phyloP scores from a whole-genome alignment of 2,329 filamentous ascomycete species.

The Nigrograna mackinnonii region DNA sequence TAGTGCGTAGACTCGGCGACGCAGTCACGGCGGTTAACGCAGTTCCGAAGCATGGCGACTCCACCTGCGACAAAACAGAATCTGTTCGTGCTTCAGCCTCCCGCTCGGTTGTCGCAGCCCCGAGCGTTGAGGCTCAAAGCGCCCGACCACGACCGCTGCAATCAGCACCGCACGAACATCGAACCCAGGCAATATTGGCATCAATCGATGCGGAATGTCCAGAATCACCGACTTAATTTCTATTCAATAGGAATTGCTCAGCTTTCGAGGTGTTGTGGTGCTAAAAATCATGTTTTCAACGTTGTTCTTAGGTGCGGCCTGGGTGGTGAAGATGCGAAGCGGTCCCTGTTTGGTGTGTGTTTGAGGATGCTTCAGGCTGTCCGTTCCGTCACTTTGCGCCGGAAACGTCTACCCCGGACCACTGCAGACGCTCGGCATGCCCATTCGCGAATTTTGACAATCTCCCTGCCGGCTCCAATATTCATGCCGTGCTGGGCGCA shows the following conservation, averaged over 20 bases:
- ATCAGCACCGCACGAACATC: neutral
- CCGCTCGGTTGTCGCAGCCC: conserved; percentile 18
- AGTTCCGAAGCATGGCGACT: conserved; percentile 34
- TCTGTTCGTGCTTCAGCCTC: conserved; percentile 41
- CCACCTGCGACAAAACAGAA: conserved; percentile 39
- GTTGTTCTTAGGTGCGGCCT: conserved; percentile 15
- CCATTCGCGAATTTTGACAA: conserved; percentile 28
- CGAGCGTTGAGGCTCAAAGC: conserved; percentile 10
- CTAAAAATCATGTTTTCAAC: conserved; percentile 2
- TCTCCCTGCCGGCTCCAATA: no score
- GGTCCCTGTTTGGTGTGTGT: conserved; percentile 37
- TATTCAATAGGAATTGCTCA: no score
- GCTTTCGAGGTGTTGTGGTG: no score
- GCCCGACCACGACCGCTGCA: neutral
- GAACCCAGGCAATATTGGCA: neutral
- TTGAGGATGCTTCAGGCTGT: conserved; percentile 34
- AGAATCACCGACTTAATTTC: no score
- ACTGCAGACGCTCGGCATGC: conserved; percentile 15
- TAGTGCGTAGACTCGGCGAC: conserved; percentile 26
- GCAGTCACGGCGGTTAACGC: conserved; percentile 29
- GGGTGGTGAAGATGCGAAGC: conserved; percentile 31
- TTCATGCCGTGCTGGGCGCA: no score
- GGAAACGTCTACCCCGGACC: conserved; percentile 18
- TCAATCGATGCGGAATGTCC: neutral
- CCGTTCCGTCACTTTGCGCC: conserved; percentile 13